These are phyloP conservation scores for Tylopilus sp. DNA, from an alignment of 1,284 basidiomycete genomes.

Conservation along the genomic window DNA sequence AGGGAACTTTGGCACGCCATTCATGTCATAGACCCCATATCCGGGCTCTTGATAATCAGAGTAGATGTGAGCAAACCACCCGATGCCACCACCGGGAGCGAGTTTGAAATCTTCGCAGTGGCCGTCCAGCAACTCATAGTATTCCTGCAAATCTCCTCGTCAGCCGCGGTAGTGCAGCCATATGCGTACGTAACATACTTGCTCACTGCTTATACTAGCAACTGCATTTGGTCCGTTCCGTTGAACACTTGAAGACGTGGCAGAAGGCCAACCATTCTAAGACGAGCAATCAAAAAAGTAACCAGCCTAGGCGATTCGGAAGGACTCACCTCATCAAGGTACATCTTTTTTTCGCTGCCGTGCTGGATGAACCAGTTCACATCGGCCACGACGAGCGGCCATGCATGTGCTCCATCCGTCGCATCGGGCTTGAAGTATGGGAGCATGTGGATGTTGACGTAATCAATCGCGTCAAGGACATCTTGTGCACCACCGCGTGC, in stretches of 20 bases:
- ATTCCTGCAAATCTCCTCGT: slow-evolving; percentile 31
- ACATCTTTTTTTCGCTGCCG: slow-evolving; percentile 67
- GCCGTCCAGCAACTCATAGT: slow-evolving; percentile 59
- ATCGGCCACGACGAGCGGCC: slow-evolving; percentile 57
- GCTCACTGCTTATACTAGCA: slow-evolving; percentile 55
- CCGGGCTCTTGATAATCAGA: slow-evolving; percentile 62
- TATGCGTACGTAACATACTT: slow-evolving; percentile 32
- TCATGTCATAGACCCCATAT: slow-evolving; percentile 56
- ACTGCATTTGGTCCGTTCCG: slow-evolving; percentile 53
- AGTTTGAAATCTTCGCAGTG: slow-evolving; percentile 60
- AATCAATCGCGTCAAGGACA: slow-evolving; percentile 62
- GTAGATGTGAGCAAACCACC: slow-evolving; percentile 80
- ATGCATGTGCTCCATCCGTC: slow-evolving; percentile 42
- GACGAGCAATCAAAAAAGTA: background rate
- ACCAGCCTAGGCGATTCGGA: background rate
- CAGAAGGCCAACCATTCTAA: slow-evolving; percentile 73
- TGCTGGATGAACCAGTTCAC: slow-evolving; percentile 62
- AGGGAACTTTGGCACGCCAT: slow-evolving; percentile 50
- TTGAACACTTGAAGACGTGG: slow-evolving; percentile 54
- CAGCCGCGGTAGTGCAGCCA: slow-evolving; percentile 12
- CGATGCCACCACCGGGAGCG: slow-evolving; percentile 58
- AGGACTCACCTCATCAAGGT: slow-evolving; percentile 54
- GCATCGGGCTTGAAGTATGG: slow-evolving; percentile 54
- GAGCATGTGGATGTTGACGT: slow-evolving; percentile 68
- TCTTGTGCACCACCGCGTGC: slow-evolving; percentile 49